Conservation (phyloP, 768 basidiomycete species). For the Leccinum rimulosum region DNA sequence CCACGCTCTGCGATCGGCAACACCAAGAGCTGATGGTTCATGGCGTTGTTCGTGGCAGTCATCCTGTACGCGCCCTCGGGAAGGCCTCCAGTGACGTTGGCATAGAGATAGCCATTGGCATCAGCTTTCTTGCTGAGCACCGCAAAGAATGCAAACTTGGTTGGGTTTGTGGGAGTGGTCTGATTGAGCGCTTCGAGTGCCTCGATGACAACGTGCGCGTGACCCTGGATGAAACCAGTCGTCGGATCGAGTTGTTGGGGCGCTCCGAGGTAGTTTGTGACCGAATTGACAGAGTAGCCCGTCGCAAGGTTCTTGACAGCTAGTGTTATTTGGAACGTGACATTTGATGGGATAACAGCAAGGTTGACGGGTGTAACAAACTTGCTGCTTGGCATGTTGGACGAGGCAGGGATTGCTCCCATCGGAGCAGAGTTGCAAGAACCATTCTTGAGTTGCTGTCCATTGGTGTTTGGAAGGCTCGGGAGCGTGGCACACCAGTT, state of each 20-base stretch:
- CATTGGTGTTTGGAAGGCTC: constrained; percentile 56
- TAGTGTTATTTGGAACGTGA: constrained; percentile 52
- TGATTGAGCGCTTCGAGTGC: constrained; percentile 44
- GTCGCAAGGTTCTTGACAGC: constrained; percentile 43
- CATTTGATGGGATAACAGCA: constrained; percentile 40
- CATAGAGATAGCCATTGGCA: constrained; percentile 43
- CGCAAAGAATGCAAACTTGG: constrained; percentile 58
- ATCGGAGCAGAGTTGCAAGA: constrained; percentile 64
- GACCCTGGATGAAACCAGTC: constrained; percentile 54
- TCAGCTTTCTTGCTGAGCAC: constrained; percentile 45
- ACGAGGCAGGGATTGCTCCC: constrained; percentile 51
- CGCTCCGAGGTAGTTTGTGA: constrained; percentile 51
- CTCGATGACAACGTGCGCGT: constrained; percentile 63
- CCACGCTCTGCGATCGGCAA: constrained; percentile 42
- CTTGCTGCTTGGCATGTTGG: constrained; percentile 54
- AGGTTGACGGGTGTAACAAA: constrained; percentile 49
- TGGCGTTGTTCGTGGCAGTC: constrained; percentile 41
- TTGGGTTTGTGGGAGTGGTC: constrained; percentile 48
- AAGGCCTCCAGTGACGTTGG: constrained; percentile 52
- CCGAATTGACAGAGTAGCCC: constrained; percentile 58
- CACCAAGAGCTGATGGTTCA: constrained; percentile 44
- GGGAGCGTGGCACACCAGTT: constrained; percentile 56
- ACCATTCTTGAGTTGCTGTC: constrained; percentile 48
- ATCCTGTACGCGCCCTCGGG: constrained; percentile 51
- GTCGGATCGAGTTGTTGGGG: constrained; percentile 48